Evolutionary conservation across 805 yeast genomes (phyloP).

Genomic region (Cyberlindnera xishuangbannaensis): DNA sequence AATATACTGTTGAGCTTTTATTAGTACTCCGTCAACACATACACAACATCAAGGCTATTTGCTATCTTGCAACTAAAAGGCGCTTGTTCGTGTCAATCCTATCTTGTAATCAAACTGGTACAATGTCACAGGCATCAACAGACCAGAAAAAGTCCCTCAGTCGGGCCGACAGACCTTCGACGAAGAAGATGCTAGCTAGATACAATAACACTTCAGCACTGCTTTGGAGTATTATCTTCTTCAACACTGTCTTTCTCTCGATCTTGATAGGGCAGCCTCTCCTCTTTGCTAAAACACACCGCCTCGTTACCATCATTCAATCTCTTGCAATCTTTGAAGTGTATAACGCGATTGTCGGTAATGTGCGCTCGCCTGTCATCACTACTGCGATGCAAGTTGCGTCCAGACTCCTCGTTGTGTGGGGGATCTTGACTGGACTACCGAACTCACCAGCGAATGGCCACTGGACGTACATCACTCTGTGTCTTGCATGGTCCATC

Average conservation of each 20-base stretch:
- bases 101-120: no score
- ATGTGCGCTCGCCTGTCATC: constrained; percentile 77
- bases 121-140: no score
- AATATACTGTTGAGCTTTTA: no score
- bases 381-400: constrained; percentile 87
- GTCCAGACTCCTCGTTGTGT: constrained; percentile 74
- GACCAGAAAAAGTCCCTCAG: constrained; percentile 4
- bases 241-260: constrained; percentile 35
- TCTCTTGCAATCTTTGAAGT: constrained; percentile 77
- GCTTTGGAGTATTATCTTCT: constrained; percentile 48
- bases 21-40: no score
- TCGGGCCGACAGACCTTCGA: constrained; percentile 11
- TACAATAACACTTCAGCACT: constrained; percentile 51
- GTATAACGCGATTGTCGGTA: constrained; percentile 68
- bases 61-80: no score
- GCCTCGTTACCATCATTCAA: constrained; percentile 62
- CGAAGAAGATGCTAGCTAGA: constrained; percentile 28
- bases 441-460: constrained; percentile 64
- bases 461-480: constrained; percentile 57
- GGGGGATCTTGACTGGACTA: constrained; percentile 73
- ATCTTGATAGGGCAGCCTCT: constrained; percentile 56
- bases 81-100: no score
- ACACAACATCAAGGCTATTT: no score
- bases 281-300: constrained; percentile 53
- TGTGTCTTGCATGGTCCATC: constrained; percentile 82